These are phyloP conservation scores for Opeltia flavorubescens DNA, from an alignment of 495 filamentous ascomycete species.

Conservation along the genomic window DNA sequence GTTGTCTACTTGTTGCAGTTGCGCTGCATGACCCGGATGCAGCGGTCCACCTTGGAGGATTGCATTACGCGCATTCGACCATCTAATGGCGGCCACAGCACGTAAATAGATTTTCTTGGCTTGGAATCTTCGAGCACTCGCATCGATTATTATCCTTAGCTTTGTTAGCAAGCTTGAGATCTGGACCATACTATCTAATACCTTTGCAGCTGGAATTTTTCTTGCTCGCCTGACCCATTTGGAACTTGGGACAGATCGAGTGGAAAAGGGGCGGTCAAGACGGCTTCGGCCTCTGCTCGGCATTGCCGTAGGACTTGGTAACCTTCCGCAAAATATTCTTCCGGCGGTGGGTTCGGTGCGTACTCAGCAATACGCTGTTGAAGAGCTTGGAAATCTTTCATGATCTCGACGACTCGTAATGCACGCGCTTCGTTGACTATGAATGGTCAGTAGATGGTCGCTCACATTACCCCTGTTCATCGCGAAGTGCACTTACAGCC, in stretches of 20 bases:
- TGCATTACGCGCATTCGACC: constrained; percentile 58
- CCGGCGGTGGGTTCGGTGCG: constrained; percentile 37
- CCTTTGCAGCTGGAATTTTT: constrained; percentile 64
- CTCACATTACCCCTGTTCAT: constrained; percentile 1
- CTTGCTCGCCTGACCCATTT: constrained; percentile 49
- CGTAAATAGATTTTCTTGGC: constrained; percentile 75
- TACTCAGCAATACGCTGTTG: constrained; percentile 67
- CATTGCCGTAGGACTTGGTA: constrained; percentile 65
- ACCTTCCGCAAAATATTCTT: constrained; percentile 68
- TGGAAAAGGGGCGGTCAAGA: constrained; percentile 56
- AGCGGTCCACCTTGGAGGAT: constrained; percentile 52
- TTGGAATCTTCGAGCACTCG: constrained; percentile 66
- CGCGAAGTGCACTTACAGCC: constrained; percentile 34
- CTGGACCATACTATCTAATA: constrained; percentile 23
- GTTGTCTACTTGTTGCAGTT: constrained; percentile 43
- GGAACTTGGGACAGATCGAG: constrained; percentile 34
- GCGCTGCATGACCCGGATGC: constrained; percentile 38
- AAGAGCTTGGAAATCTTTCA: constrained; percentile 71
- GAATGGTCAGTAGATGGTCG: background rate
- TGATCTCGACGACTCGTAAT: constrained; percentile 67
- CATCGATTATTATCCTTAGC: constrained; percentile 60
- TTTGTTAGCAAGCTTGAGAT: background rate
- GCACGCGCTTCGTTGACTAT: constrained; percentile 77
- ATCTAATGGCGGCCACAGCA: constrained; percentile 61
- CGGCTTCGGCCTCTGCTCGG: constrained; percentile 55